Evolutionary conservation across 805 yeast species (phyloP).

Genomic region (Maudiozyma barnettii): DNA sequence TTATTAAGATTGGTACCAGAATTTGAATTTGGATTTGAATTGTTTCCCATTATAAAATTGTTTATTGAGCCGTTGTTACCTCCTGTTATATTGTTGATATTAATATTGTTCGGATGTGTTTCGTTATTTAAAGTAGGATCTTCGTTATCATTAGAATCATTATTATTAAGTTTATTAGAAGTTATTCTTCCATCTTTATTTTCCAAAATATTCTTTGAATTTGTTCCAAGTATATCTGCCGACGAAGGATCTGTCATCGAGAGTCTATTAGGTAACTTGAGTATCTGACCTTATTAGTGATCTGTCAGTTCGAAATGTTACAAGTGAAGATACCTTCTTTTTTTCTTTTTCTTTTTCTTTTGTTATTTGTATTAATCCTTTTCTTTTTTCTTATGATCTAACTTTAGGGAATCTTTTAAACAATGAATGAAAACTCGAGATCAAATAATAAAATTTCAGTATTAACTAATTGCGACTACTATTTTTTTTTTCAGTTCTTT

Average conservation of each 20-base stretch:
- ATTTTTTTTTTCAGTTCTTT: neutral
- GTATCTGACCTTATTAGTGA: neutral
- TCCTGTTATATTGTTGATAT: neutral
- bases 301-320: neutral
- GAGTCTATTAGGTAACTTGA: neutral
- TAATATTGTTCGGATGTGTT: neutral
- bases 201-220: neutral
- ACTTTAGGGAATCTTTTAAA: neutral
- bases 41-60: neutral
- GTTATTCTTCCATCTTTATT: neutral
- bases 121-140: neutral
- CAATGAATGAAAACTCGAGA: neutral
- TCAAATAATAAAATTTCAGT: neutral
- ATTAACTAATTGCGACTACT: neutral
- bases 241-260: constrained; percentile 1
- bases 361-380: neutral
- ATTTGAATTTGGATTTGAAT: neutral
- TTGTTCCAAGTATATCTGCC: neutral
- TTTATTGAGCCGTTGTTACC: neutral
- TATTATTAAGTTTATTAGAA: neutral
- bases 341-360: neutral
- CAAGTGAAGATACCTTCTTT: neutral
- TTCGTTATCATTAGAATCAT: neutral
- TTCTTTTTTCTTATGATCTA: neutral
- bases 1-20: neutral